Base-by-base conservation (phyloP, 2,329 filamentous ascomycete species). In the Calonectria pseudoreteaudii region DNA sequence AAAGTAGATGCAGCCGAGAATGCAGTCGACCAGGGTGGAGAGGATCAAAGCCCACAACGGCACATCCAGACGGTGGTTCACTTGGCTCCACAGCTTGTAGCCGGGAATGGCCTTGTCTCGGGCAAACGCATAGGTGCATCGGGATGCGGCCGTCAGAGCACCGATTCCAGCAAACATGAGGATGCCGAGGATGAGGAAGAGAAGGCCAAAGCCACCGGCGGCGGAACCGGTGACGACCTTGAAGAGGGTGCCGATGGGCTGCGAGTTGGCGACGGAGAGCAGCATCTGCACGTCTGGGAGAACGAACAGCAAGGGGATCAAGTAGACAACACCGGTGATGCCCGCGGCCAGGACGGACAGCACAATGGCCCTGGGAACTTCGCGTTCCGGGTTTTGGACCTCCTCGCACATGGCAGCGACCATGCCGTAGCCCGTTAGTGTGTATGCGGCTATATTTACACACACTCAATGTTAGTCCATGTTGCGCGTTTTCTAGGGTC, bases 1-100 rank as follows among this genome's bases (percentile, higher is more conserved):
- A 76, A 96, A 95, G 85, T 94, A 96, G 83, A 96, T 95, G 76
- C 94, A 88, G 0, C 94, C 94, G 0, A 96, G 88, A 14, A 95
- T 85, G 77, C 91, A 93, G 82, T 94, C 92, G 53, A 96, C 90
- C 0, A 88, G 81, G 0, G 93, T 92, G 0, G 93, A 94, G 2
- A 96, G 87, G 4, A 92, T 85, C 9, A 96, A 87, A 1, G 92
- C 93, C 87, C 88, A 91, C 1, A 96, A 86, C 0, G 94, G 94
- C 69, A 96, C 91, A 71, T 93, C 91, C 66, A 94, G 88, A 3
- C 86, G 87, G 74, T 87, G 87, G 84, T 94, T 91, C 53, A 95
- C 93, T 58, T 87, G 87, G 66, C 88, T 88, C 93, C 93, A 95
- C 14, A 94, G 83, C 31, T 87, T 86, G 76, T 92, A 93, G 0